Evolutionary conservation across 345 rosid genomes (phyloP).

Genomic region (Hibiscus trionum): DNA sequence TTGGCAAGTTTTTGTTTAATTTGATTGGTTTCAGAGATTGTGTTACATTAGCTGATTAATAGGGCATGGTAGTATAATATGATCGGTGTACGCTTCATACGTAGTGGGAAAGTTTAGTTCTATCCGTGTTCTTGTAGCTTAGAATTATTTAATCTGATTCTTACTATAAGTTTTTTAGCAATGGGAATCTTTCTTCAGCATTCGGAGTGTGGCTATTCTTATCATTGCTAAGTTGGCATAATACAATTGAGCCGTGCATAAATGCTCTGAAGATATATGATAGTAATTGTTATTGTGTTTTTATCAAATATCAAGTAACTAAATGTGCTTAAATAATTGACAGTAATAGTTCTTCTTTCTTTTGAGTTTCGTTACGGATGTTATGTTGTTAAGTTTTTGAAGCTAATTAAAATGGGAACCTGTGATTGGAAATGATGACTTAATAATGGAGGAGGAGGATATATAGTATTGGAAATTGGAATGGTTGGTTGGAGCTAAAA

Average conservation of each 20-base stretch:
- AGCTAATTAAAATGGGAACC: neutral
- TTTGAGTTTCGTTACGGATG: neutral
- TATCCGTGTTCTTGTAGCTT: neutral
- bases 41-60: constrained; percentile 1
- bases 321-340: neutral
- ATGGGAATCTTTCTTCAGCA: neutral
- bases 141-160: neutral
- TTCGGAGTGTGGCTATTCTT: neutral
- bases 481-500: neutral
- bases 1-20: neutral
- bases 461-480: neutral
- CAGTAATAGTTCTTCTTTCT: neutral
- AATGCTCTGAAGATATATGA: neutral
- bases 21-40: neutral
- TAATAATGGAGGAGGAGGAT: neutral
- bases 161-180: neutral
- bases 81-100: neutral
- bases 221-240: neutral
- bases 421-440: neutral
- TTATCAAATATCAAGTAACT: neutral
- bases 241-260: neutral
- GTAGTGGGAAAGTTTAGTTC: neutral
- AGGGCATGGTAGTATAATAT: neutral
- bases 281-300: neutral
- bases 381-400: neutral